Evolutionary conservation across 495 filamentous ascomycete species (phyloP).

Genomic region (Tuber magnatum): DNA sequence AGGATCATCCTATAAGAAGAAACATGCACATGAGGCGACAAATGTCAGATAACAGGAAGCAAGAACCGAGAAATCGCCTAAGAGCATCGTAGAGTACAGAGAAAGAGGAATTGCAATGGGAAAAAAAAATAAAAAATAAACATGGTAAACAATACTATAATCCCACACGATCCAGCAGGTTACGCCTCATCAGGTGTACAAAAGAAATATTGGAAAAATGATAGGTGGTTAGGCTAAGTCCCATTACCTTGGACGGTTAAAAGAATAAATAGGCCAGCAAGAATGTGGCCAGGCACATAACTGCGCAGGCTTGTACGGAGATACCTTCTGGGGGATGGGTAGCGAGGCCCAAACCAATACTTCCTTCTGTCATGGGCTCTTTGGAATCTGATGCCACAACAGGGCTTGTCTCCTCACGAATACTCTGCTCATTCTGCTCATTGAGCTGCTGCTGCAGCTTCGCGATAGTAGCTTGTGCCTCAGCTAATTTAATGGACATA

Average conservation of each 20-base stretch:
- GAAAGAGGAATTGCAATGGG: slow-evolving; percentile 24
- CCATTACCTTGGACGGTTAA: slow-evolving; percentile 44
- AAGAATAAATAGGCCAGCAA: slow-evolving; percentile 92
- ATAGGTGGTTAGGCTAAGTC: slow-evolving; percentile 6
- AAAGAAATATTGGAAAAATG: slow-evolving; percentile 35
- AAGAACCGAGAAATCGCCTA: slow-evolving; percentile 28
- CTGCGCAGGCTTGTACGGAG: slow-evolving; percentile 75
- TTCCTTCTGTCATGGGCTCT: slow-evolving; percentile 27
- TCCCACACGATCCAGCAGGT: slow-evolving; percentile 40
- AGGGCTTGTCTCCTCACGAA: slow-evolving; percentile 61
- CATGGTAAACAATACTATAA: slow-evolving; percentile 29
- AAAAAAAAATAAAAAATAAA: slow-evolving; percentile 24
- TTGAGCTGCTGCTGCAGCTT: slow-evolving; percentile 61
- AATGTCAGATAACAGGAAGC: background rate
- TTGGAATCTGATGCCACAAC: slow-evolving; percentile 40
- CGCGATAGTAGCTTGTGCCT: slow-evolving; percentile 68
- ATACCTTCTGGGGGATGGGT: slow-evolving; percentile 60
- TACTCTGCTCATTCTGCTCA: slow-evolving; percentile 60
- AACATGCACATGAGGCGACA: slow-evolving; percentile 29
- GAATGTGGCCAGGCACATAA: slow-evolving; percentile 80
- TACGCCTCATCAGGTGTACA: slow-evolving; percentile 28
- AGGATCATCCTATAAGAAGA: slow-evolving; percentile 36
- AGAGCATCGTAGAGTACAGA: slow-evolving; percentile 34
- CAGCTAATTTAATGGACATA: slow-evolving; percentile 51
- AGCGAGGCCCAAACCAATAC: slow-evolving; percentile 43